Conservation (phyloP, 2,329 filamentous ascomycete genomes). For the Alternaria sp. region DNA sequence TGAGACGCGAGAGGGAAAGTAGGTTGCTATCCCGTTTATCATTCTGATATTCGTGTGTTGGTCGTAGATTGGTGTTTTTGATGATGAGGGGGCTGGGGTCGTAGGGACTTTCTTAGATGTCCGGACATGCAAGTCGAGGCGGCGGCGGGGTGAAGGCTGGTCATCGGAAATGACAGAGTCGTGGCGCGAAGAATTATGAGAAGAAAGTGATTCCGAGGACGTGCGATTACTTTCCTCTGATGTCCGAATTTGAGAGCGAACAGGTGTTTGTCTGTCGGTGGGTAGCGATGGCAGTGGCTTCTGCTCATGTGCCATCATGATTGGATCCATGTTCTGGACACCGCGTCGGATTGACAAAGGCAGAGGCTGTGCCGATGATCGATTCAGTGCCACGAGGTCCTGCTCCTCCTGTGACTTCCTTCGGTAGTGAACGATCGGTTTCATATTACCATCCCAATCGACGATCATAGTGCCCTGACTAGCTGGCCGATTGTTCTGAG, state of each 20-base stretch:
- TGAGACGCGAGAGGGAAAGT: background rate
- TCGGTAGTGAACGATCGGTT: background rate
- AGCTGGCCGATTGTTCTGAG: background rate
- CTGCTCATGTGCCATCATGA: background rate
- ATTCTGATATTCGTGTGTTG: background rate
- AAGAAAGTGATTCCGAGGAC: background rate
- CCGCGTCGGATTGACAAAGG: background rate
- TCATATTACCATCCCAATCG: slow-evolving; percentile 21
- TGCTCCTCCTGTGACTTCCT: background rate
- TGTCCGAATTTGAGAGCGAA: background rate
- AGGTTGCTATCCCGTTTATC: background rate
- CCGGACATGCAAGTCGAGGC: background rate
- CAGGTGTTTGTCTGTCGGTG: background rate
- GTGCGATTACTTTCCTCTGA: background rate
- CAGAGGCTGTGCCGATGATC: background rate
- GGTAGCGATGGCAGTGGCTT: background rate
- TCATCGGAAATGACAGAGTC: background rate
- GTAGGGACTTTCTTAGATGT: background rate
- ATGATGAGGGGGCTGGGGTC: background rate
- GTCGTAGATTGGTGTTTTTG: background rate
- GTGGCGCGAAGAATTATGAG: background rate
- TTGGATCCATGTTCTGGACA: background rate
- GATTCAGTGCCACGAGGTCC: background rate
- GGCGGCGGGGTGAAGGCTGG: background rate
- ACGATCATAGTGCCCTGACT: slow-evolving; percentile 29